Base-by-base conservation (phyloP, 2,329 filamentous ascomycete genomes). In the Myriosclerotinia scirpicola region DNA sequence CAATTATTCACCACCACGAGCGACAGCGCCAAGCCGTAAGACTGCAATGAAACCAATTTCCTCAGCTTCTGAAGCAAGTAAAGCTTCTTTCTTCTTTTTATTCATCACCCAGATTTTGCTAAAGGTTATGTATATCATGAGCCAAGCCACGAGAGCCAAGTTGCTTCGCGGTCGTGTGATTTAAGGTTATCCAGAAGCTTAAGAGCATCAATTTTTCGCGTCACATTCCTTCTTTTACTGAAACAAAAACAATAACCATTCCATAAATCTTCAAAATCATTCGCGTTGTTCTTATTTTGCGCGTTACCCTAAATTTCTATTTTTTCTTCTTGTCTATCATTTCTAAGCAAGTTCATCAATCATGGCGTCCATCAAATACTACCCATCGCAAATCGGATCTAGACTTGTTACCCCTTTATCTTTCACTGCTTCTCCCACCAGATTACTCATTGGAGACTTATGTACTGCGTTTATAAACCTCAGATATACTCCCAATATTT, bases 381-480 rank as follows among this genome's bases (percentile, higher is more conserved):
- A 72, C 85, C 87, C 60, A 14, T 66, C 64, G n/a, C 64, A 66
- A 89, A 77, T 66, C 88, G 83, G 76, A 83, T 87, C 17, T 88
- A 60, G 85, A 79, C 26, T n/a, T 38, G 50, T 63, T 46, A 66
- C 48, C 65, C 65, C 61, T 68, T 63, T 61, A 14, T 48, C 66
- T 5, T 64, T 64, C 36, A 72, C 71, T 8, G 67, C 69, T 30
- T 65, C 68, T 60, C 69, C 71, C 40, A 48, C 48, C 34, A 46
- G 67, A 50, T 7, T 71, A 46, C 52, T 70, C 54, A 7, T 67
- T 54, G 30, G 7, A 12, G 64, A 66, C 36, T 5, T 63, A 38
- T 63, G 36, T 40, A 17, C 22, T 17, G 56, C 34, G 6, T 34
- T 66, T 7, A n/a, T 17, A 11, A 62, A 53, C 6, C 42, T 62